Base-by-base conservation (phyloP, 768 basidiomycete genomes). In the Holtermanniella nyarrowii region DNA sequence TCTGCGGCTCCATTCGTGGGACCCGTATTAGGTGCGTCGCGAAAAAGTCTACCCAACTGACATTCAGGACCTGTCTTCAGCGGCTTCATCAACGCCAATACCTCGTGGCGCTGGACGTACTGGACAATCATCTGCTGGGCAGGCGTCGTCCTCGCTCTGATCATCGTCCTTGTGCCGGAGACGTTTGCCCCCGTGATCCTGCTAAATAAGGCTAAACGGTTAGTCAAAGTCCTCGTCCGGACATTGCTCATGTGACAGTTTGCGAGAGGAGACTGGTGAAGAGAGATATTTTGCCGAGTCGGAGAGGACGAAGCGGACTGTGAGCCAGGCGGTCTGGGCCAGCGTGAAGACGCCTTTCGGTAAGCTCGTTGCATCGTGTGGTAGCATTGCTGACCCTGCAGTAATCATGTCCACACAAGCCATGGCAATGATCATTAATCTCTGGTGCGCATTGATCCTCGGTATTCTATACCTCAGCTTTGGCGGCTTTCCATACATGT, bases 291-390 rank as follows among this genome's bases (percentile, higher is more conserved):
- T 76, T 60, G 78, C 85, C 0, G 80, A 82, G 1, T 55, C 82
- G 2, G 88, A 88, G 46, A 72, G 66, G 37, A 66, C 71, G 3
- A 68, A 79, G 20, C 72, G 70, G 25, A 76, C 73, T 42, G 63
- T 88, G 10, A 23, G 66, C 2, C 57, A 59, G 12, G 77, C 80
- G 0, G 73, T 88, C 24, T 26, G 74, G 13, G 59, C 79, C 52
- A 85, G 82, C 57, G 81, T 82, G 56, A 81, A 77, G 48, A 80
- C 74, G 5, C 86, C 87, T 0, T 88, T 90, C 66, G 73, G 85
- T 85, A 63, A 48, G 83, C n/a, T 72, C 24, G 4, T 42, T 3
- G 11, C 21, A 14, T 51, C 21, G 4, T 22, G 26, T 37, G 43
- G 4, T 31, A 18, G 50, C 1, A n/a, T 11, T 47, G 26, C 31